phyloP scores from a whole-genome alignment of 495 filamentous ascomycete species.

The Talaromyces proteolyticus region DNA sequence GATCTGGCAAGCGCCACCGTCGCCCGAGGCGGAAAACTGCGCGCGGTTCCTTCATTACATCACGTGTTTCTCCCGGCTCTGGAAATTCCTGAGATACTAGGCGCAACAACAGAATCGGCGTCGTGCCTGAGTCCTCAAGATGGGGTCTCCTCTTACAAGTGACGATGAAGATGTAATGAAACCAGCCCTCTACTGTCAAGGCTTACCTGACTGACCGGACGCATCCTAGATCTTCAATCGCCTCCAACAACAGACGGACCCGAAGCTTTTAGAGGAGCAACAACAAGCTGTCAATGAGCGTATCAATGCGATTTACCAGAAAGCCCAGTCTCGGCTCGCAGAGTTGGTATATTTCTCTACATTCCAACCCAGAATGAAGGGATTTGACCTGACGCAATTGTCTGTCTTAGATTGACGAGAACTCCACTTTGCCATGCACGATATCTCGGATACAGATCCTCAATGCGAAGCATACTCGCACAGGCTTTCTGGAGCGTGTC shows the following conservation, averaged over 20 bases:
- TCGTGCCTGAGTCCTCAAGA: slow-evolving; percentile 21
- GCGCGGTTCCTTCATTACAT: background rate
- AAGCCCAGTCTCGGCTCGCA: slow-evolving; percentile 55
- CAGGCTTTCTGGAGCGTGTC: slow-evolving; percentile 70
- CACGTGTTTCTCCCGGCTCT: background rate
- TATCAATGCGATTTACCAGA: slow-evolving; percentile 58
- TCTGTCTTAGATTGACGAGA: slow-evolving; percentile 60
- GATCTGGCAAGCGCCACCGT: background rate
- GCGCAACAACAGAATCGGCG: background rate
- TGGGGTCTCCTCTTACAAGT: slow-evolving; percentile 36
- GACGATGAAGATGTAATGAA: slow-evolving; percentile 40
- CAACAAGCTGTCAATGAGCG: slow-evolving; percentile 57
- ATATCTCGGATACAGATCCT: slow-evolving; percentile 79
- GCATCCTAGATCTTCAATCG: slow-evolving; percentile 56
- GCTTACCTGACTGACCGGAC: background rate
- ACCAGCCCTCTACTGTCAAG: too few relatives aligned
- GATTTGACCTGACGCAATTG: background rate
- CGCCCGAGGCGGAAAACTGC: background rate
- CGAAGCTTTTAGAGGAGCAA: slow-evolving; percentile 53
- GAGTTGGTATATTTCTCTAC: slow-evolving; percentile 35
- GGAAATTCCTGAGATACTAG: too few relatives aligned
- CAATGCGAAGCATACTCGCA: slow-evolving; percentile 69
- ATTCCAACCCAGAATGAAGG: slow-evolving; percentile 2
- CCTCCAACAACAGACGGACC: slow-evolving; percentile 56
- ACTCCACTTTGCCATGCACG: slow-evolving; percentile 70